Percentiles rank a stretch among this genome's conserved stretches.
Conservation (phyloP, 2,329 filamentous ascomycete genomes). For the Diaporthe australafricana region DNA sequence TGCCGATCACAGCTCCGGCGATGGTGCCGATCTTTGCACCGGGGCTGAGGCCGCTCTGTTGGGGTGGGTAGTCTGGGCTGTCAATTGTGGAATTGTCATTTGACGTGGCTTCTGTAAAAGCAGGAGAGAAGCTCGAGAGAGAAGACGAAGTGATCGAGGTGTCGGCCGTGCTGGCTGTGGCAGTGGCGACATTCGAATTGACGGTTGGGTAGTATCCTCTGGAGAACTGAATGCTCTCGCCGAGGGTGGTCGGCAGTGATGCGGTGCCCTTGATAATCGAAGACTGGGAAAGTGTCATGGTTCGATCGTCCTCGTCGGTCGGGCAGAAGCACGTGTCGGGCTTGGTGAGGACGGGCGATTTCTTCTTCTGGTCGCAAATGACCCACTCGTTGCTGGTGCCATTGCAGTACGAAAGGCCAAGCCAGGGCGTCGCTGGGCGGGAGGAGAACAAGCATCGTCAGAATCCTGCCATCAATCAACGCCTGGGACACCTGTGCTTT, state of each 20-base stretch:
- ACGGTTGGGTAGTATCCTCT: slow-evolving; percentile 34
- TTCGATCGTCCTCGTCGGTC: slow-evolving; percentile 40
- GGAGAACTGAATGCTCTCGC: slow-evolving; percentile 43
- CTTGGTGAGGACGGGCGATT: slow-evolving; percentile 39
- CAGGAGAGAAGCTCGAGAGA: slow-evolving; percentile 3
- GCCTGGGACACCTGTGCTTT: not conserved
- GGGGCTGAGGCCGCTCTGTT: slow-evolving; percentile 38
- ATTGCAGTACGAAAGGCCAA: slow-evolving; percentile 51
- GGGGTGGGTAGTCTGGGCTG: not conserved
- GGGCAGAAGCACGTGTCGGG: slow-evolving; percentile 48
- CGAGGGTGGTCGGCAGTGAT: slow-evolving; percentile 42
- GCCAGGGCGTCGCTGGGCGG: slow-evolving; percentile 41
- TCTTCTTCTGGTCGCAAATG: slow-evolving; percentile 45
- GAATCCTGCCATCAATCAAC: not conserved
- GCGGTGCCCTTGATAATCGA: slow-evolving; percentile 44
- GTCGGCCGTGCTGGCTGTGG: slow-evolving; percentile 16
- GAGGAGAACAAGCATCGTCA: not conserved
- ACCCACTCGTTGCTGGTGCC: slow-evolving; percentile 47
- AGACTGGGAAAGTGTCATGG: slow-evolving; percentile 42
- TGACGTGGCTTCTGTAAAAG: slow-evolving; percentile 20
- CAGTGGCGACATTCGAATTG: not conserved
- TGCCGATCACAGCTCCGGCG: slow-evolving; percentile 39
- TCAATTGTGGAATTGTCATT: not conserved
- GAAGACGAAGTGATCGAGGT: not conserved
- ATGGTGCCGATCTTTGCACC: slow-evolving; percentile 43